Conservation (phyloP, 108 stramenopile genomes). For the Skeletonema grethae region DNA sequence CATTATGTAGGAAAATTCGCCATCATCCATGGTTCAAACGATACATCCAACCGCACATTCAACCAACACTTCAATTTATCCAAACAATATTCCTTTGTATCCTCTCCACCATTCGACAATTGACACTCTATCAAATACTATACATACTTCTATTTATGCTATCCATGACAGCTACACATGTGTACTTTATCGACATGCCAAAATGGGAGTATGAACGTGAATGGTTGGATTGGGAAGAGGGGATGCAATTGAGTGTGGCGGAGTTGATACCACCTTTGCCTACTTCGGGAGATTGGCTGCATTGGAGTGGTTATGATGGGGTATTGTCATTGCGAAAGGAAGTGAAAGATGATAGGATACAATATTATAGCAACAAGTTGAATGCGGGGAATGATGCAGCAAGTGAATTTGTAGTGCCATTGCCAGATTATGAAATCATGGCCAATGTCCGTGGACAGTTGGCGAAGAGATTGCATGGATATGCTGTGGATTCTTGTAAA, state of each 20-base stretch:
- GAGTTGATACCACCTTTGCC: constrained; percentile 9
- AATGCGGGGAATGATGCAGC: neutral
- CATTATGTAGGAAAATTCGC: neutral
- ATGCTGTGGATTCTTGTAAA: constrained; percentile 23
- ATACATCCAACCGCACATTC: neutral
- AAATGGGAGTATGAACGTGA: neutral
- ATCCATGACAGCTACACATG: neutral
- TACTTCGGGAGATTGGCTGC: neutral
- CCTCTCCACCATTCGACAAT: neutral
- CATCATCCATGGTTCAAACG: neutral
- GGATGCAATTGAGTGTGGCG: constrained; percentile 13
- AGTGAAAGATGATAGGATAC: neutral
- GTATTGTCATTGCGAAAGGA: neutral
- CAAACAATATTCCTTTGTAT: neutral
- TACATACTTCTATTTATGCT: neutral
- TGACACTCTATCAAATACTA: neutral
- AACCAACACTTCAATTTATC: neutral
- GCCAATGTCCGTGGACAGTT: constrained; percentile 14
- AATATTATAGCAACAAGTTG: neutral
- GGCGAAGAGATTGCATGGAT: constrained; percentile 9
- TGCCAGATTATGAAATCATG: constrained; percentile 40
- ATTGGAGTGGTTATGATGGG: neutral
- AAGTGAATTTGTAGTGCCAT: constrained; percentile 28
- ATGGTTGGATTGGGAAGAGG: constrained; percentile 4
- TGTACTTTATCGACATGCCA: neutral